Percentiles rank a stretch among this genome's conserved stretches.
These are phyloP conservation scores for Phytophthora europaea DNA, from an alignment of 352 stramenopile species.

Conservation along the genomic window DNA sequence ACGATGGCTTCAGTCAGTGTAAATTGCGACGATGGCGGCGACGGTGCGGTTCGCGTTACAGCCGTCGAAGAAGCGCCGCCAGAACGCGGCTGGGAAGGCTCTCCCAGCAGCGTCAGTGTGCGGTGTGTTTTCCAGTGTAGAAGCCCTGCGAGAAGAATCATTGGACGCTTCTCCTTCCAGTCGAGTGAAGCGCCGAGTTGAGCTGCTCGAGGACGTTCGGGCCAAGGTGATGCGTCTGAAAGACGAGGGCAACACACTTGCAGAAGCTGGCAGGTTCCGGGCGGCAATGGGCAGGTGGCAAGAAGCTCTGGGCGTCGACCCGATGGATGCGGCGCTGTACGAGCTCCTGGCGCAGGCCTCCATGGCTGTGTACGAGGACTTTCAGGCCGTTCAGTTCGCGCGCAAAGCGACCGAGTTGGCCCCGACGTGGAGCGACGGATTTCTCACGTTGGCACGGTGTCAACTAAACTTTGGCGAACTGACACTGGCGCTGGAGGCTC, in stretches of 20 bases:
- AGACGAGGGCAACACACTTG: constrained; percentile 82
- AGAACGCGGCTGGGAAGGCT: constrained; percentile 1
- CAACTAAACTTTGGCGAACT: constrained; percentile 89
- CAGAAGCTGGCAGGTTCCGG: constrained; percentile 70
- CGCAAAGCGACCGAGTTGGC: constrained; percentile 61
- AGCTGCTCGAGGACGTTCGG: constrained; percentile 64
- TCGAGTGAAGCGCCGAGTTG: constrained; percentile 27
- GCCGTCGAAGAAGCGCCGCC: constrained; percentile 45
- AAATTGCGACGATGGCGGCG: neutral
- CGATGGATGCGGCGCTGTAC: constrained; percentile 58
- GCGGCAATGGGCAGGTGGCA: constrained; percentile 76
- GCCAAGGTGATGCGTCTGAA: constrained; percentile 74
- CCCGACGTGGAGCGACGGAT: constrained; percentile 73
- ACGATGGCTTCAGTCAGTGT: neutral
- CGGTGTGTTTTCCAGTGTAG: constrained; percentile 18
- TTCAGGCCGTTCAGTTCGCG: constrained; percentile 79
- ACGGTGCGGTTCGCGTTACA: constrained; percentile 44
- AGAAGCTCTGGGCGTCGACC: constrained; percentile 62
- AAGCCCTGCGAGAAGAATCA: constrained; percentile 13
- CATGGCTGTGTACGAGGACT: constrained; percentile 80
- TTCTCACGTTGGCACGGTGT: constrained; percentile 71
- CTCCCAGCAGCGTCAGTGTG: neutral
- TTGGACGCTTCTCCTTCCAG: neutral
- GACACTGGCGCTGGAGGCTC: constrained; percentile 57
- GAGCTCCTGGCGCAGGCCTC: constrained; percentile 79